A percentile compares a stretch with the other conserved stretches of the same genome.
phyloP scores from a whole-genome alignment of 169 alveolate genomes.

The Condylostoma magnum region DNA sequence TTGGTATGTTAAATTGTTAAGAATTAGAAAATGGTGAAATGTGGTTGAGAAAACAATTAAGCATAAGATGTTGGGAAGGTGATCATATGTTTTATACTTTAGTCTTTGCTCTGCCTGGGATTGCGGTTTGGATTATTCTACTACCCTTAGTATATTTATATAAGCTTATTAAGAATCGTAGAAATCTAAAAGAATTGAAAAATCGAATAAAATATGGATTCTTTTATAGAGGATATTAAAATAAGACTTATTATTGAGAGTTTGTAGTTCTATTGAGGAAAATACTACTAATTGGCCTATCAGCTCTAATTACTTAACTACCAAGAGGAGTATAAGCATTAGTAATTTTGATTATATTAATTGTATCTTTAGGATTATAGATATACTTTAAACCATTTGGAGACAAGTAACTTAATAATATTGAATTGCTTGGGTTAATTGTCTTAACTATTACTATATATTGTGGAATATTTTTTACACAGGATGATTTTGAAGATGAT shows the following conservation, averaged over 20 bases:
- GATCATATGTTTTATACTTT: conserved; percentile 1
- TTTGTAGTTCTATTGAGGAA: not conserved
- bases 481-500: not conserved
- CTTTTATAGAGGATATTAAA: not conserved
- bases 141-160: conserved; percentile 34
- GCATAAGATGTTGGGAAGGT: conserved; percentile 11
- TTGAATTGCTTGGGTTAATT: not conserved
- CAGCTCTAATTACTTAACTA: not conserved
- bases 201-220: not conserved
- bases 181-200: too few species aligned
- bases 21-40: not conserved
- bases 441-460: not conserved
- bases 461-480: not conserved
- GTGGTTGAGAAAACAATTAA: not conserved
- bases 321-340: not conserved
- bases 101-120: conserved; percentile 40
- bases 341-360: not conserved
- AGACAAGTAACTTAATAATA: not conserved
- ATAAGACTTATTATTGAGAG: not conserved
- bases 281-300: not conserved
- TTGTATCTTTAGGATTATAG: not conserved
- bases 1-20: not conserved
- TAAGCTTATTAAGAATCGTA: not conserved
- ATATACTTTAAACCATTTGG: not conserved
- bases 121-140: conserved; percentile 44